Percentiles rank a stretch among this genome's conserved stretches.
Conservation (phyloP, 2,329 filamentous ascomycete species). For the Apiospora marii region DNA sequence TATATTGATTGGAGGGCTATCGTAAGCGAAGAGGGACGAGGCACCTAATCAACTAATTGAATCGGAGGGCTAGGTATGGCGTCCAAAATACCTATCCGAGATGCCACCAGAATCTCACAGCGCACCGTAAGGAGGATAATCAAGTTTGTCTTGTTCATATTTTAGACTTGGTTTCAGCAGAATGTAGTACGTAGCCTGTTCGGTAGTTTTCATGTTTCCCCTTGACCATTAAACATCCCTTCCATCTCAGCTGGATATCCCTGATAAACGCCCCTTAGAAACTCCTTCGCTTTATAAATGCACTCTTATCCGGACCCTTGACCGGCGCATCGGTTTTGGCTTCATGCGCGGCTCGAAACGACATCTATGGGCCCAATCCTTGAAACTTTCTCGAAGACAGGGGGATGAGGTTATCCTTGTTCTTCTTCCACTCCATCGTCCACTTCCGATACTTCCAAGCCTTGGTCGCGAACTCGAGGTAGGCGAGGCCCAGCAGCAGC, state of each 20-base stretch:
- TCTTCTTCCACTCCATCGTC: background rate
- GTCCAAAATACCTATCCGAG: too few species aligned
- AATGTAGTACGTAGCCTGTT: background rate
- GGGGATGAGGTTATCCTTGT: background rate
- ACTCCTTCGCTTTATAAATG: background rate
- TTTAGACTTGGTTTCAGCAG: too few species aligned
- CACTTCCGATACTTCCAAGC: background rate
- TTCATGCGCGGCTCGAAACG: background rate
- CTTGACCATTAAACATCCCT: background rate
- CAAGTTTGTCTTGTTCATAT: too few species aligned
- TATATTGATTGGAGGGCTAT: background rate
- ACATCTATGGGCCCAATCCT: background rate
- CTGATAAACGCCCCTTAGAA: background rate
- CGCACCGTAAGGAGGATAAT: too few species aligned
- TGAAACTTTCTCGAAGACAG: background rate
- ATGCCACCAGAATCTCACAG: too few species aligned
- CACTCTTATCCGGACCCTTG: background rate
- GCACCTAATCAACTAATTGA: too few species aligned
- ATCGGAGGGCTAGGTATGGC: too few species aligned
- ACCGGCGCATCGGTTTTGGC: background rate
- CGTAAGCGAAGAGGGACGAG: too few species aligned
- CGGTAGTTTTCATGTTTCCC: background rate
- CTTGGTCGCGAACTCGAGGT: slow-evolving; percentile 8
- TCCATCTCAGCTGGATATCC: background rate
- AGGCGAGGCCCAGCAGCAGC: slow-evolving; percentile 32